Evolutionary conservation across 208 protist genomes (phyloP).

Genomic region (Wallacemonas rigidus): DNA sequence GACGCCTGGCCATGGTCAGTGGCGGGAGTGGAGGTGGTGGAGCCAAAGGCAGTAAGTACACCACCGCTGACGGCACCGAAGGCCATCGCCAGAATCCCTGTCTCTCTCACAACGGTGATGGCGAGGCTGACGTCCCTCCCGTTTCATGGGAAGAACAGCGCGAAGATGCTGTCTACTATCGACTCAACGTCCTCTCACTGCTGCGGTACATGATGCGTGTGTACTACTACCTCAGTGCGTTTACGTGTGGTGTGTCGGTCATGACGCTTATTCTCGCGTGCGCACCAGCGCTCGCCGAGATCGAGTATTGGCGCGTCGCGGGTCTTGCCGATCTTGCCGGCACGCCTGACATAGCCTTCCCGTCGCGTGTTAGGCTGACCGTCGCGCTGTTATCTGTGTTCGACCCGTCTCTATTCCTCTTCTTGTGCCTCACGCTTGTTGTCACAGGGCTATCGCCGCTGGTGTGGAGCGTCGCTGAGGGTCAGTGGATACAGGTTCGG

Average conservation of each 20-base stretch:
- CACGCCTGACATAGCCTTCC: slow-evolving; percentile 19
- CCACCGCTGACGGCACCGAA: too few species aligned
- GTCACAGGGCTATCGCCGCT: slow-evolving; percentile 39
- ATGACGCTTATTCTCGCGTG: slow-evolving; percentile 32
- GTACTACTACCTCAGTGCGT: slow-evolving; percentile 31
- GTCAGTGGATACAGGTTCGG: slow-evolving; percentile 30
- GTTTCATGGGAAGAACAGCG: slow-evolving; percentile 1
- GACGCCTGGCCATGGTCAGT: background rate
- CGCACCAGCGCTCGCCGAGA: slow-evolving; percentile 20
- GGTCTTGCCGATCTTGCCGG: background rate
- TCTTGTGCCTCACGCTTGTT: slow-evolving; percentile 47
- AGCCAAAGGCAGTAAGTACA: background rate
- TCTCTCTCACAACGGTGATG: background rate
- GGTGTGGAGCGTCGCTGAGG: slow-evolving; percentile 38
- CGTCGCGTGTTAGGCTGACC: slow-evolving; percentile 23
- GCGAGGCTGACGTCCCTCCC: background rate
- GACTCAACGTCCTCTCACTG: slow-evolving; percentile 14
- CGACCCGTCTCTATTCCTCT: slow-evolving; percentile 39
- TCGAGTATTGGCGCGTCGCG: background rate
- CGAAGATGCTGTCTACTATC: slow-evolving; percentile 37
- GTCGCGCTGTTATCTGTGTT: slow-evolving; percentile 30
- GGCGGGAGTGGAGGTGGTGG: background rate
- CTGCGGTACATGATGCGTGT: slow-evolving; percentile 38
- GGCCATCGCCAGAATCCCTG: too few species aligned
- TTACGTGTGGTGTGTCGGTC: slow-evolving; percentile 39